Base-by-base conservation (phyloP, 1,284 basidiomycete species). In the Malassezia brasiliensis region DNA sequence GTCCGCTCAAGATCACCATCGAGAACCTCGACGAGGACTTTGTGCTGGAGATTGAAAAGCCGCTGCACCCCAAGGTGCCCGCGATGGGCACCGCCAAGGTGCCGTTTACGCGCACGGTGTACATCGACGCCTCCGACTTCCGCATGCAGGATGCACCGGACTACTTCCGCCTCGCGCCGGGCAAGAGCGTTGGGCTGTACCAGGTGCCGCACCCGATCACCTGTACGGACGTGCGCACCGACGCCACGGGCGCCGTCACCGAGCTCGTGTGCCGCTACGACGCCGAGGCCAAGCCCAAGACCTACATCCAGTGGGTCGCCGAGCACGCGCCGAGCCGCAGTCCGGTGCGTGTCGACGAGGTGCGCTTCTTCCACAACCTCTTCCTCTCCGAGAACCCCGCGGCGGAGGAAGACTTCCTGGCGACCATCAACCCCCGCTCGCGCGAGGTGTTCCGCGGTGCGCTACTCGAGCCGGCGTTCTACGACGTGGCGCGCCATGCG, bases 251-350 rank as follows among this genome's bases (percentile, higher is more conserved):
- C 28, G 77, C 83, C 48, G 85, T 93, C 9, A 79, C 79, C 4
- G 89, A 93, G 76, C 81, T 99, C 45, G 75, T 85, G 50, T 88
- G 85, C 74, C 81, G 79, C 36, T 78, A 90, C 30, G 90, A 96
- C n/a, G 19, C 37, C n/a, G 61, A 63, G 17, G 85, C 83, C 76
- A 52, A 63, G 48, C 86, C 90, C 31, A 94, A 96, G 76, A 85
- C 90, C 14, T 98, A 85, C 78, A 90, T 99, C 71, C 94, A 98
- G 75, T 99, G 94, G 94, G 88, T 98, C 15, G 90, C 88, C 40
- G 85, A 88, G 64, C 86, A 91, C 68, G 79, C 82, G 11, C 78
- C 84, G 6, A 84, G 84, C 0, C 81, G 83, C 11, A 88, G 85
- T 60, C 90, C 90, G 10, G 85, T 96, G 39, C 77, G 78, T 47